These are phyloP conservation scores for Exophiala dermatitidis DNA, from an alignment of 2,329 filamentous ascomycete species.

Conservation along the genomic window DNA sequence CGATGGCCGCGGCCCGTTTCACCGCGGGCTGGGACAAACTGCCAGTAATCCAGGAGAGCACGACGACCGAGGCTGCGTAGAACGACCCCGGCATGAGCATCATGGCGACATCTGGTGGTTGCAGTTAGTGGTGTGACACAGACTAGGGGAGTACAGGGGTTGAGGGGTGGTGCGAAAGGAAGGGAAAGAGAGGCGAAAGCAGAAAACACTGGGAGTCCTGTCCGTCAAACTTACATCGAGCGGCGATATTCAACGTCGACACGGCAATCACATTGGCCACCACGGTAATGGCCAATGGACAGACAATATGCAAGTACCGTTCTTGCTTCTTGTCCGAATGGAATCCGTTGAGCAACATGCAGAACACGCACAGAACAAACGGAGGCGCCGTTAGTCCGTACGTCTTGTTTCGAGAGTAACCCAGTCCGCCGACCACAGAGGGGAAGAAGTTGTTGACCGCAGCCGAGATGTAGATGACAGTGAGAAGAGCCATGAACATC, in stretches of 20 bases:
- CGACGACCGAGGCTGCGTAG: slow-evolving; percentile 56
- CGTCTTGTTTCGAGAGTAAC: slow-evolving; percentile 48
- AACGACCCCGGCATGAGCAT: slow-evolving; percentile 54
- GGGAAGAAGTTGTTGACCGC: slow-evolving; percentile 64
- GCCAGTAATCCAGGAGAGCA: slow-evolving; percentile 64
- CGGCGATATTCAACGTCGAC: slow-evolving; percentile 51
- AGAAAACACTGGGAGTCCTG: too few species aligned
- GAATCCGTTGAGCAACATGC: slow-evolving; percentile 58
- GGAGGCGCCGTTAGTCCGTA: slow-evolving; percentile 18
- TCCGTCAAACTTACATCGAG: slow-evolving; percentile 47
- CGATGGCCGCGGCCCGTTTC: slow-evolving; percentile 64
- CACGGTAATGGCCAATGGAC: slow-evolving; percentile 56
- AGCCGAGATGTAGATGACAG: slow-evolving; percentile 39
- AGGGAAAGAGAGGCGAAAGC: too few species aligned
- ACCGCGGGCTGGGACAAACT: slow-evolving; percentile 67
- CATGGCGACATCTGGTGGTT: slow-evolving; percentile 52
- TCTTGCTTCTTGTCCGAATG: slow-evolving; percentile 66
- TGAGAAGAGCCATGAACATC: slow-evolving; percentile 32
- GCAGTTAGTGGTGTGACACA: neutral
- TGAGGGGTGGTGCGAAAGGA: too few species aligned
- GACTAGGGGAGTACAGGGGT: too few species aligned
- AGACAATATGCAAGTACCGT: slow-evolving; percentile 59
- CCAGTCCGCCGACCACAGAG: slow-evolving; percentile 61
- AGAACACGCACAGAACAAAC: slow-evolving; percentile 36
- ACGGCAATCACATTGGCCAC: slow-evolving; percentile 62